Conservation (phyloP, 176 grass and related monocot genomes). For the Stipa capillata region DNA sequence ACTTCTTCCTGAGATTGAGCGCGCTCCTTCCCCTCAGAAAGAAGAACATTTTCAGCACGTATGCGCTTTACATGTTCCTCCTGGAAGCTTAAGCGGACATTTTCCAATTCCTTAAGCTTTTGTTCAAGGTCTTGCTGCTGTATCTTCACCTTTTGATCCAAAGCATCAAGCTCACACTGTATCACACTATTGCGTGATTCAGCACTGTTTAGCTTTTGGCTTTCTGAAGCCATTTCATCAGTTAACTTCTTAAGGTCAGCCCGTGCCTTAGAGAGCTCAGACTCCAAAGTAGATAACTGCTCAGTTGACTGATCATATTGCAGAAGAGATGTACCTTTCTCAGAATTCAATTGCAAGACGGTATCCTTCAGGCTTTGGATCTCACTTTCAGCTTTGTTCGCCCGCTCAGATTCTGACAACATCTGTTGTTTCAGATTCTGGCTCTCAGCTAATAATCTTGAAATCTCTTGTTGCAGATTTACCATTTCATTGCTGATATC, state of each 20-base stretch:
- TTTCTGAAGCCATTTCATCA: conserved; percentile 60
- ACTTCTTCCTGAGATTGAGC: conserved; percentile 44
- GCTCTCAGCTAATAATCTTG: conserved; percentile 58
- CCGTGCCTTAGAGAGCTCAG: conserved; percentile 50
- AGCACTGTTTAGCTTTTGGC: conserved; percentile 48
- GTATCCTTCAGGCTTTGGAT: conserved; percentile 44
- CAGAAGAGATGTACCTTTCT: conserved; percentile 42
- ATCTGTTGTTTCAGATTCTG: conserved; percentile 56
- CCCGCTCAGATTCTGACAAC: conserved; percentile 56
- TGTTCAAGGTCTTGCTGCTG: conserved; percentile 61
- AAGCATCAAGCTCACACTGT: conserved; percentile 44
- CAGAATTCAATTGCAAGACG: conserved; percentile 40
- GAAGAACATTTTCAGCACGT: conserved; percentile 47
- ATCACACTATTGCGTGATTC: conserved; percentile 60
- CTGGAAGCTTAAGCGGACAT: conserved; percentile 39
- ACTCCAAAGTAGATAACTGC: conserved; percentile 47
- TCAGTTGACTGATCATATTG: conserved; percentile 57
- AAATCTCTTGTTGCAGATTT: conserved; percentile 68
- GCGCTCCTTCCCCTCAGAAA: conserved; percentile 31
- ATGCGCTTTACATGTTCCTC: conserved; percentile 42
- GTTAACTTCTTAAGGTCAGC: conserved; percentile 57
- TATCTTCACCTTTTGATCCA: conserved; percentile 52
- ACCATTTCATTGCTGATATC: conserved; percentile 29
- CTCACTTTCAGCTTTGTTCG: conserved; percentile 66
- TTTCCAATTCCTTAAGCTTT: conserved; percentile 53